Base-by-base conservation (phyloP, 2,329 filamentous ascomycete genomes). In the Calonectria hawksworthii region DNA sequence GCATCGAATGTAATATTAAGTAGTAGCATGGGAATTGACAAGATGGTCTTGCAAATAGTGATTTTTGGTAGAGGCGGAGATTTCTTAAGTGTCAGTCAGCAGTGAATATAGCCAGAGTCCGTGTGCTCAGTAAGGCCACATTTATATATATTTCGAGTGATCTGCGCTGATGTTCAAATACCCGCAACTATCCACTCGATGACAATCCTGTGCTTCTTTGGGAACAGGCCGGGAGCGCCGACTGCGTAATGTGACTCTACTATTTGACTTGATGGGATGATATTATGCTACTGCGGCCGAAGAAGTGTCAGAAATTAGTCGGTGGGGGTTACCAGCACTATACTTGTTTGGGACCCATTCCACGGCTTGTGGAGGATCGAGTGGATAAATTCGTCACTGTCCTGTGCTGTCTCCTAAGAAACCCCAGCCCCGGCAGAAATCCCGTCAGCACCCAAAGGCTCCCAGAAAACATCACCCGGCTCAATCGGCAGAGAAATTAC, bases 341-440 rank as follows among this genome's bases (percentile, higher is more conserved):
- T 34, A 5, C 67, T 44, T n/a, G n/a, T 51, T 44, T 16, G 8
- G 54, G 67, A 69, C 36, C 38, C 67, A 69, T 61, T 69, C n/a
- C 38, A 32, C 54, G 38, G 41, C n/a, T 21, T 18, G 4, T 41
- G 67, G 41, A 36, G 28, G 4, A 41, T 1, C 16, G 63, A 51
- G 41, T 38, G 10, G 28, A 3, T 30, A 21, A 26, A 16, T 61
- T 16, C 32, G 21, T n/a, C 32, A 23, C 32, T 14, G 3, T 41
- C 2, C 16, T 21, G 54, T 23, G 11, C n/a, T 61, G 32, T 4
- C 32, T 18, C n/a, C 32, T 6, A 18, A 26, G 13, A 9, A 14
- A 34, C 30, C 30, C n/a, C 54, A 38, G 21, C 10, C 18, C 63
- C 28, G 41, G 18, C 18, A 13, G 10, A 41, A 61, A 16, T n/a